These are phyloP conservation scores for Physcomitrellopsis africana DNA, from an alignment of 225 moss, liverwort and hornwort genomes.

Conservation along the genomic window DNA sequence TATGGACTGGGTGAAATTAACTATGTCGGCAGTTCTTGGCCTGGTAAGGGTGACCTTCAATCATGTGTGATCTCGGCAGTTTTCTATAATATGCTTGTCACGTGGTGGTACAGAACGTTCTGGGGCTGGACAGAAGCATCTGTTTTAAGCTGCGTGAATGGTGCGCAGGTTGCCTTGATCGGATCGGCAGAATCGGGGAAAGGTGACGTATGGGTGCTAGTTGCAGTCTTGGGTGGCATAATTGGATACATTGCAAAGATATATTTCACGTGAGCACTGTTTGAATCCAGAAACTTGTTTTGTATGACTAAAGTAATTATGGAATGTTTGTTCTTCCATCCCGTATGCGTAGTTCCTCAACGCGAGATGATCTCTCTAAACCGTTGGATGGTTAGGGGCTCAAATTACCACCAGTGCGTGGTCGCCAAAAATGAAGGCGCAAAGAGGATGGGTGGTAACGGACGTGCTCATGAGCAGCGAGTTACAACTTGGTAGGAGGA, in stretches of 20 bases:
- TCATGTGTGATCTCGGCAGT: slow-evolving; percentile 1
- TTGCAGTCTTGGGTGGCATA: slow-evolving; percentile 65
- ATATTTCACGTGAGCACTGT: slow-evolving; percentile 56
- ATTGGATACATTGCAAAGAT: slow-evolving; percentile 71
- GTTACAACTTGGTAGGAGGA: not conserved
- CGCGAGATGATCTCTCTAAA: slow-evolving; percentile 1
- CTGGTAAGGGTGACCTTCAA: slow-evolving; percentile 48
- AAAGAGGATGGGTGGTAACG: not conserved
- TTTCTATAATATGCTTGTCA: slow-evolving; percentile 16
- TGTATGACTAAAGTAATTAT: not conserved
- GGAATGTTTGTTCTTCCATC: not conserved
- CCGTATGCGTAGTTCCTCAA: not conserved
- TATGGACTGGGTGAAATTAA: slow-evolving; percentile 72
- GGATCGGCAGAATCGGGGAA: slow-evolving; percentile 61
- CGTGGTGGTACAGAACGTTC: slow-evolving; percentile 5
- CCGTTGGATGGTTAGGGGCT: slow-evolving; percentile 4
- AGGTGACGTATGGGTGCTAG: slow-evolving; percentile 58
- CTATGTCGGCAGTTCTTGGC: slow-evolving; percentile 67
- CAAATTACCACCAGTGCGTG: not conserved
- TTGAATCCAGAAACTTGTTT: not conserved
- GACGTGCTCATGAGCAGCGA: not conserved
- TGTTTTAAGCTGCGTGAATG: slow-evolving; percentile 21
- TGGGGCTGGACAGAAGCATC: slow-evolving; percentile 10
- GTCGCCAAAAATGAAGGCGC: not conserved
- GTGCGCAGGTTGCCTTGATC: slow-evolving; percentile 62